Percentiles rank a stretch among this genome's conserved stretches.
These are phyloP conservation scores for Solanum hybrid DNA, from an alignment of 305 asterid genomes.

Conservation along the genomic window DNA sequence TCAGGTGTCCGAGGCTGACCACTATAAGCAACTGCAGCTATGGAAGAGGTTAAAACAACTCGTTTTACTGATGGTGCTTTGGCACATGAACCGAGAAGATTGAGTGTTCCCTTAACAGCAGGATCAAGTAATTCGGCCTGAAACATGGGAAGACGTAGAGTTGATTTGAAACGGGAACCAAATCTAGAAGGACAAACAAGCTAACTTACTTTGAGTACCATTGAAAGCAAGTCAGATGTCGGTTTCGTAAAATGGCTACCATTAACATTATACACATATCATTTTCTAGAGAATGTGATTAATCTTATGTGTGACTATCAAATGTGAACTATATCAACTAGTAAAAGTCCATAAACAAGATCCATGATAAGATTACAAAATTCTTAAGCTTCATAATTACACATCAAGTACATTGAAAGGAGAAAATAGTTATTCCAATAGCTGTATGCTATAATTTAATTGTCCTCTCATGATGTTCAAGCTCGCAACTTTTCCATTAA, in stretches of 20 bases:
- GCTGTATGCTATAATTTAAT: not conserved
- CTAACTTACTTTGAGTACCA: not conserved
- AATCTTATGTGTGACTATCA: not conserved
- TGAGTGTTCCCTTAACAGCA: slow-evolving; percentile 20
- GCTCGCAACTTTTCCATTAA: not conserved
- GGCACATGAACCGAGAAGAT: slow-evolving; percentile 2
- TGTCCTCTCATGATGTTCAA: not conserved
- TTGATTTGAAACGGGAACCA: not conserved
- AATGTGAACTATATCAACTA: not conserved
- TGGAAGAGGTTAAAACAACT: slow-evolving; percentile 48
- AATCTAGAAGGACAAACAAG: not conserved
- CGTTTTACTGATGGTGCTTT: slow-evolving; percentile 21
- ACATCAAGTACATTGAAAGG: not conserved
- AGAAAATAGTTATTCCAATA: not conserved
- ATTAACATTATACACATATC: not conserved
- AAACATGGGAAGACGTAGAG: not conserved
- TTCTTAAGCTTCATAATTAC: not conserved
- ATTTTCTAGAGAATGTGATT: not conserved
- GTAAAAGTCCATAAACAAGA: not conserved
- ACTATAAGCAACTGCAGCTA: slow-evolving; percentile 40
- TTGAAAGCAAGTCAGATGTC: not conserved
- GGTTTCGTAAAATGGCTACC: not conserved
- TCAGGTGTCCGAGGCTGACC: slow-evolving; percentile 40
- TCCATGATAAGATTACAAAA: not conserved
- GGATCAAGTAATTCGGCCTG: slow-evolving; percentile 55